Evolutionary conservation across 495 filamentous ascomycete species (phyloP).

Genomic region (Penicillium paxilli): DNA sequence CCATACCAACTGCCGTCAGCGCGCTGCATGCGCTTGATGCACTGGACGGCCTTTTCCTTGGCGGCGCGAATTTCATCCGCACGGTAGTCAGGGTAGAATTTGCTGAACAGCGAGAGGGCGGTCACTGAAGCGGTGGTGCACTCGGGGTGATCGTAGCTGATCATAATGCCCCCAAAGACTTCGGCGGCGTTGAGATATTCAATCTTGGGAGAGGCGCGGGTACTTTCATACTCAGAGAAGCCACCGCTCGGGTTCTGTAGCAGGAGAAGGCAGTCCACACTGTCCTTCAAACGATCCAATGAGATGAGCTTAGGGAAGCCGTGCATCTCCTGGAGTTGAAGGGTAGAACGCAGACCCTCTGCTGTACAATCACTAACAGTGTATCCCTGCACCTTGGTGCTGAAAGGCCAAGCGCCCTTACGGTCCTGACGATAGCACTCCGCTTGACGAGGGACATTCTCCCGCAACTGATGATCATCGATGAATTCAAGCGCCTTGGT

Average conservation of each 20-base stretch:
- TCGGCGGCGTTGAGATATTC: constrained; percentile 93
- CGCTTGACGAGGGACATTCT: constrained; percentile 75
- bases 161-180: constrained; percentile 96
- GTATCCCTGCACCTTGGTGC: constrained; percentile 88
- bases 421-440: constrained; percentile 88
- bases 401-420: constrained; percentile 95
- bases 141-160: constrained; percentile 96
- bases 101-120: constrained; percentile 76
- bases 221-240: constrained; percentile 87
- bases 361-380: constrained; percentile 93
- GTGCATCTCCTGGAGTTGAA: constrained; percentile 78
- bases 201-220: constrained; percentile 70
- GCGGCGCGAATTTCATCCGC: constrained; percentile 70
- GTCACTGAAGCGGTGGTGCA: constrained; percentile 97
- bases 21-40: constrained; percentile 79
- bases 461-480: constrained; percentile 87
- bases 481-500: constrained; percentile 81
- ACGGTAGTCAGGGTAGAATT: constrained; percentile 79
- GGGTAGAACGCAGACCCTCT: constrained; percentile 83
- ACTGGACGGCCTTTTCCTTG: constrained; percentile 68
- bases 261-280: constrained; percentile 85
- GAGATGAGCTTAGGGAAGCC: constrained; percentile 75
- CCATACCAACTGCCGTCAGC: constrained; percentile 93
- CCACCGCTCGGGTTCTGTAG: constrained; percentile 91
- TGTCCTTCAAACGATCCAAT: constrained; percentile 74